Evolutionary conservation across 176 grass and related monocot genomes (phyloP).

Genomic region (Oryza glumipatula): DNA sequence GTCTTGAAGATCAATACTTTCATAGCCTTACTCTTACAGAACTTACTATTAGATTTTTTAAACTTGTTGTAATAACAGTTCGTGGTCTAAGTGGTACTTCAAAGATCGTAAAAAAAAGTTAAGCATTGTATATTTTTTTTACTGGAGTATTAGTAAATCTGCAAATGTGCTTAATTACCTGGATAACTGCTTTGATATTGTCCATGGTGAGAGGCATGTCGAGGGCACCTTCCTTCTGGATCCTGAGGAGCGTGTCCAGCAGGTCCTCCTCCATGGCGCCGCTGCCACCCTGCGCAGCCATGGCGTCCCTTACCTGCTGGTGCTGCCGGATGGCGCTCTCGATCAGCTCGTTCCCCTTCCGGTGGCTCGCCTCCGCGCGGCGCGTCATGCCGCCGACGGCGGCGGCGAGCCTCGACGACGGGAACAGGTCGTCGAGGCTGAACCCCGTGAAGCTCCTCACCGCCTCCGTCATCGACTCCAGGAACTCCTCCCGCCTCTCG

Average conservation of each 20-base stretch:
- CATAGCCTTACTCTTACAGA: too few species aligned
- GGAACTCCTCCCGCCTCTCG: too few species aligned
- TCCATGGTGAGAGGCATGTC: constrained; percentile 14
- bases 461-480: not conserved
- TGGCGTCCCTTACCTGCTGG: not conserved
- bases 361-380: too few species aligned
- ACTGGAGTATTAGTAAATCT: not conserved
- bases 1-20: not conserved
- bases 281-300: not conserved
- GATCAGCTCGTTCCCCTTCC: not conserved
- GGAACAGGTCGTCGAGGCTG: not conserved
- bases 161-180: constrained; percentile 14
- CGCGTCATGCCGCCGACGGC: not conserved
- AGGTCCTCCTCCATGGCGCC: constrained; percentile 27
- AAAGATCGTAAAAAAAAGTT: too few species aligned
- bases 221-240: constrained; percentile 24
- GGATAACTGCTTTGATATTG: constrained; percentile 30
- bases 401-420: not conserved
- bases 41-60: too few species aligned
- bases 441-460: not conserved
- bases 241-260: not conserved
- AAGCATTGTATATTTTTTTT: too few species aligned
- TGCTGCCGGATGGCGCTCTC: not conserved
- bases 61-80: too few species aligned
- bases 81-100: too few species aligned